phyloP scores from a whole-genome alignment of 2,329 filamentous ascomycete species.

The Trichoderma lentiforme region DNA sequence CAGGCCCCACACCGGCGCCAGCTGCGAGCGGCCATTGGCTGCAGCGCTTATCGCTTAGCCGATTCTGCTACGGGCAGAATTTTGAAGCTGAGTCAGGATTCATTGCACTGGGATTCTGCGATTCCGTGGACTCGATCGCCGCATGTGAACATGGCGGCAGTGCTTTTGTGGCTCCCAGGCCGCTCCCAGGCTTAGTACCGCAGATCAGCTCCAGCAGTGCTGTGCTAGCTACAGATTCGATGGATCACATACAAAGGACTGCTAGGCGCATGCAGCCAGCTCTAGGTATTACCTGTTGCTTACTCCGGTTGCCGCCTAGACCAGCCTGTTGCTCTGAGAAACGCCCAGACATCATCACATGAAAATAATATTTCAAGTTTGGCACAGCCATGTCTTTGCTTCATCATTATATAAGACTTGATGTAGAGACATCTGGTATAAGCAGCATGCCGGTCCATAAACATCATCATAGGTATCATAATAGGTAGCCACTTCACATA shows the following conservation, averaged over 20 bases:
- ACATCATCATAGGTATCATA: not conserved
- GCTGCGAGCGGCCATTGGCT: constrained; percentile 23
- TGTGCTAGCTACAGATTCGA: not conserved
- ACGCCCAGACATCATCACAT: not conserved
- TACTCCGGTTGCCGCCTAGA: not conserved
- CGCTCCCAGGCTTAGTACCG: not conserved
- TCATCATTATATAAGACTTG: not conserved
- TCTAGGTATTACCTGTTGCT: not conserved
- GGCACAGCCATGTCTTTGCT: not conserved
- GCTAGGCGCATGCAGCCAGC: not conserved
- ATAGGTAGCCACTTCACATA: not conserved
- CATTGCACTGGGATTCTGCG: not conserved
- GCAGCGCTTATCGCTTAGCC: constrained; percentile 24
- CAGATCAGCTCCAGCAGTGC: not conserved
- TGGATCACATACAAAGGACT: not conserved
- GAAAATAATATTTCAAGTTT: not conserved
- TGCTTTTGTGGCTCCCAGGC: not conserved
- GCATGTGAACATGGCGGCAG: not conserved
- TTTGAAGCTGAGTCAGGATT: constrained; percentile 10
- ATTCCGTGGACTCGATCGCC: not conserved
- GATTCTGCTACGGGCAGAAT: not conserved
- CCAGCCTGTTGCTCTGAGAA: not conserved
- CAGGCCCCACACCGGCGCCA: not conserved
- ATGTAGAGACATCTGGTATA: not conserved
- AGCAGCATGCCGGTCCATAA: not conserved